These are phyloP conservation scores for Suillus subalutaceus DNA, from an alignment of 768 basidiomycete species.

Conservation along the genomic window DNA sequence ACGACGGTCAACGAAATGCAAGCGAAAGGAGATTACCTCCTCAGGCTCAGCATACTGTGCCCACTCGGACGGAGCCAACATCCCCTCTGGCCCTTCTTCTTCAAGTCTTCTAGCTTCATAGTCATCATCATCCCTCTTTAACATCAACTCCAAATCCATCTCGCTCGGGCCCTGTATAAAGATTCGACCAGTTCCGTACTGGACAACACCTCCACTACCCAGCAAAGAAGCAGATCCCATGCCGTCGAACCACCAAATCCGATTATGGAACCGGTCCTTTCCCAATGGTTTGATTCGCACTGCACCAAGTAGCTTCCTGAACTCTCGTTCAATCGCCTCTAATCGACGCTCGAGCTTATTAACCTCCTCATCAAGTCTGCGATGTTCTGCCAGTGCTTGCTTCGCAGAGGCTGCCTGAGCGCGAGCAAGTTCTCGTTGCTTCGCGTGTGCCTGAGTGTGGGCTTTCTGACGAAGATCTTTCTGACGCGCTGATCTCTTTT, in stretches of 20 bases:
- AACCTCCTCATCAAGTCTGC: conserved; percentile 86
- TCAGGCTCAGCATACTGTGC: conserved; percentile 86
- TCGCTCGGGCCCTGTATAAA: conserved; percentile 93
- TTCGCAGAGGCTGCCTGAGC: conserved; percentile 79
- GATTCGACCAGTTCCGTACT: conserved; percentile 87
- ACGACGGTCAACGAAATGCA: background rate
- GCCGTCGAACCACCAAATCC: conserved; percentile 99
- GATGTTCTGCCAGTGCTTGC: conserved; percentile 81
- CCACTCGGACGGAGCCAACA: conserved; percentile 82
- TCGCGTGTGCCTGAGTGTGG: conserved; percentile 62
- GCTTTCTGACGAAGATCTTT: conserved; percentile 56
- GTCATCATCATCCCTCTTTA: conserved; percentile 53
- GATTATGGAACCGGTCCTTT: conserved; percentile 90
- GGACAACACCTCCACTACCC: conserved; percentile 74
- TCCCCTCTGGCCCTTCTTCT: conserved; percentile 81
- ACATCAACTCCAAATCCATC: conserved; percentile 74
- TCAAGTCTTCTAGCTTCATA: conserved; percentile 63
- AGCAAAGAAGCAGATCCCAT: conserved; percentile 83
- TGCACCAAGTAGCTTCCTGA: conserved; percentile 84
- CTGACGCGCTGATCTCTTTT: conserved; percentile 52
- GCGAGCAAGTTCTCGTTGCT: conserved; percentile 79
- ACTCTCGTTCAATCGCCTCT: conserved; percentile 90
- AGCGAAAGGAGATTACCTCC: conserved; percentile 54
- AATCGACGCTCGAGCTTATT: conserved; percentile 79
- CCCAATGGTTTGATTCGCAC: conserved; percentile 89